Evolutionary conservation across 495 filamentous ascomycete genomes (phyloP), one percentile per base, ranked within the genome.

Genomic region (Lepraria neglecta): DNA sequence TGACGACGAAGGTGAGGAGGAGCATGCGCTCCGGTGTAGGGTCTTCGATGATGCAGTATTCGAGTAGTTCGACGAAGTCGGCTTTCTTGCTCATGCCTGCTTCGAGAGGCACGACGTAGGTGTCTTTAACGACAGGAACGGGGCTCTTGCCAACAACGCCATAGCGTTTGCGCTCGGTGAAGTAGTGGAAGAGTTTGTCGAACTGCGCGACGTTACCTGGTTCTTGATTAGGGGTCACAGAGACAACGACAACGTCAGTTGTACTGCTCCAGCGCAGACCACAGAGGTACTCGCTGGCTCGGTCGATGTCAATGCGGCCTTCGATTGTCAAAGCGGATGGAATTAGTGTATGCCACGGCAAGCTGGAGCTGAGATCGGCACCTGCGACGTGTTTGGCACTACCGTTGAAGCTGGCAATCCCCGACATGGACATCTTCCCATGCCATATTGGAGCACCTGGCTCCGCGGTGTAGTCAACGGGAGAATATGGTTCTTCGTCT

Each of bases 251-350:
- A 3, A 92, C 77, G 69, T 96, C 91, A 4, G 86, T 88, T 15
- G 82, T 84, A 27, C 77, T 74, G 69, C 84, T 90, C 66, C 85
- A 90, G 30, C 87, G 79, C 35, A 95, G 75, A 30, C 88, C 83
- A 66, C 89, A 94, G 3, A 98, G 84, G 70, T 98, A 98, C 45
- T 90, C 87, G 62, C 89, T 87, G 21, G 91, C 94, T 38, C 87
- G 83, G 60, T 85, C 79, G 60, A 86, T 82, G 19, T 86, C 83
- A 58, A 97, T 95, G 6, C 94, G 84, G 12, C 94, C 94, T 65
- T 90, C 87, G 57, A 97, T 82, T 15, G 80, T 81, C 43, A 98
- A 73, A 3, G 74, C 80, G 6, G 80, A 70, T 1, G 89, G 85
- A 14, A 94, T 78, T 3, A 97, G 75, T 61, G 89, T 79, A 24